Base-by-base conservation (phyloP, 75 land plant species). In the Pinus taeda region DNA sequence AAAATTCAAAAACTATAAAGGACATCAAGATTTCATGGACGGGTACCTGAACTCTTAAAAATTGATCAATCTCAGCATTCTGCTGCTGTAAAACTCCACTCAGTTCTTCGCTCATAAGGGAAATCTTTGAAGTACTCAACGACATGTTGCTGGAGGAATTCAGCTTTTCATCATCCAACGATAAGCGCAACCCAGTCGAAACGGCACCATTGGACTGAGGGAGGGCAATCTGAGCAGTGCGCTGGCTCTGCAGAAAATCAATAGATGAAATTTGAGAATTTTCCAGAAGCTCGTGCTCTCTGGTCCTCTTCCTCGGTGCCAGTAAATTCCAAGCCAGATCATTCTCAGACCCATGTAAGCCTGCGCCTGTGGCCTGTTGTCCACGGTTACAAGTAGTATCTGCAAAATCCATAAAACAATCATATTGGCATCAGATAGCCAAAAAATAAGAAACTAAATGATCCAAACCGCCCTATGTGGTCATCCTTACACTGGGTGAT, bases 151-250 rank as follows among this genome's bases (percentile, higher is more conserved):
- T 78, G 77, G 80, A 82, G 15, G 71, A 62, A 67, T 77, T 83
- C 20, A 80, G 66, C 8, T 81, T 60, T 5, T 87, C 79, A 74
- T 95, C 90, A 60, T 93, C 90, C 20, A 93, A 86, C 4, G 98
- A 83, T 22, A 95, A 81, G 30, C 89, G 92, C 45, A 95, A 79
- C 37, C 98, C 98, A 1, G 98, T 95, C 3, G 98, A 95, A 3
- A 95, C 98, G 8, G 90, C 61, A 12, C 80, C 75, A 45, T 64
- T 80, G 1, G 83, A 71, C 33, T 70, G 83, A 30, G 83, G 69
- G 21, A 69, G 53, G 0, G 72, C 39, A 33, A 64, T 64, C 67
- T 64, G 67, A 64, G 67, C 17, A 64, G 29, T 64, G 67, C 18
- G 84, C 30, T 21, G 55, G 15, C 65, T 37, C 61, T 85, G 90